A percentile compares a stretch with the other conserved stretches of the same genome.
Evolutionary conservation across 257 asterid genomes (phyloP).

Genomic region (Penstemon barbatus): DNA sequence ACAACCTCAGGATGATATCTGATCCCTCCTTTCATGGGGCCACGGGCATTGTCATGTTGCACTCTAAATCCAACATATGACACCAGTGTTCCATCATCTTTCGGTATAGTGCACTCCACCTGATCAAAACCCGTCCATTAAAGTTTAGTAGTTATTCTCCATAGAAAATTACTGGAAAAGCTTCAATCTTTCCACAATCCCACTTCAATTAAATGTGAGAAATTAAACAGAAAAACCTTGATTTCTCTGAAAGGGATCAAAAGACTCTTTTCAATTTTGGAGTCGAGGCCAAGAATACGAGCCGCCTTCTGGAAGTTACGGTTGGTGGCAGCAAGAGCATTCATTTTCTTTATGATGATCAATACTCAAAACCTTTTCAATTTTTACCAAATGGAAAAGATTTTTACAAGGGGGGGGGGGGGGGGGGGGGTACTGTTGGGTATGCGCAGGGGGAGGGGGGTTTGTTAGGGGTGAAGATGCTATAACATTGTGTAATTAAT

Average conservation of each 20-base stretch:
- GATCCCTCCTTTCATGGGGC: constrained; percentile 90
- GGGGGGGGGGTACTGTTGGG: too few relatives aligned
- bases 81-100: constrained; percentile 72
- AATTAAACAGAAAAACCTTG: constrained; percentile 41
- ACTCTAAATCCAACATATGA: constrained; percentile 76
- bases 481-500: too few relatives aligned
- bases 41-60: constrained; percentile 80
- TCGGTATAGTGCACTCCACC: constrained; percentile 86
- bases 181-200: constrained; percentile 18
- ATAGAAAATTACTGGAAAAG: neutral
- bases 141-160: neutral
- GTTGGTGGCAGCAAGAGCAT: constrained; percentile 70
- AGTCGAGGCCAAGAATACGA: constrained; percentile 68
- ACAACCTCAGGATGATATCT: constrained; percentile 78
- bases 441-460: too few relatives aligned
- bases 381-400: too few relatives aligned
- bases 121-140: constrained; percentile 30
- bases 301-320: constrained; percentile 72
- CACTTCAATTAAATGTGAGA: neutral
- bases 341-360: constrained; percentile 36
- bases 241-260: constrained; percentile 72
- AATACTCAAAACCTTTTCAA: neutral
- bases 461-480: too few relatives aligned
- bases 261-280: constrained; percentile 62
- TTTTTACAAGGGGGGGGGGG: too few relatives aligned